Evolutionary conservation across 495 filamentous ascomycete species (phyloP), one percentile per base, ranked within the genome.

Genomic region (Tuber magnatum): DNA sequence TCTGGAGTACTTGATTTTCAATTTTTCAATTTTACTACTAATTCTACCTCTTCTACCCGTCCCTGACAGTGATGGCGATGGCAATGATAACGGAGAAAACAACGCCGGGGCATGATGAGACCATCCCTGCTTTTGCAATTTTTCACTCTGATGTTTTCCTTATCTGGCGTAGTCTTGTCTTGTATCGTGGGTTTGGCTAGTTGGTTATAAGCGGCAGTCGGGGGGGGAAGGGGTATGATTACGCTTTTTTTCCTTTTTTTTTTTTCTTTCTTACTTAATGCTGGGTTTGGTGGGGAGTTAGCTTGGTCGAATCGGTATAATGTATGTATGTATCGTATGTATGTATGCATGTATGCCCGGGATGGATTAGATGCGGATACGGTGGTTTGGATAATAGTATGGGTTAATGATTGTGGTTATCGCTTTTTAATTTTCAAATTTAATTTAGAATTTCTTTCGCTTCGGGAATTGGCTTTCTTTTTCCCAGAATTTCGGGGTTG

Each of bases 351-450:
- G 51, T 61, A 61, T 61, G 51, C 51, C 24, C 14, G 28, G 51
- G 51, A 28, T 61, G 51, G 51, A 14, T 61, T 61, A 24, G 51
- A 61, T 61, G 51, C n/a, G 24, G 51, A 14, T n/a, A 61, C 28
- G 51, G n/a, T n/a, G n/a, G 51, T 51, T 51, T n/a, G 48, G 24
- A 6, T 61, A 28, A 28, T 32, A 61, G 51, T 16, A 61, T 10
- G 51, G 51, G n/a, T 61, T 61, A 28, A 61, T 61, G 51, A 61
- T 61, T 61, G n/a, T 65, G 28, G 56, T 35, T 65, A 35, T 65
- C 32, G 14, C 14, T 65, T 65, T 35, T 65, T 65, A 35, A 35
- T 65, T 65, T 65, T 35, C 28, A 14, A 65, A 35, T 32, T 35
- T 65, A 65, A 35, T 32, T 35, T 65, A 65, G 56, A 65, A 14